A percentile compares a stretch with the other conserved stretches of the same genome.
These are phyloP conservation scores for Alternaria ventricosa DNA, from an alignment of 2,329 filamentous ascomycete genomes.

Conservation along the genomic window DNA sequence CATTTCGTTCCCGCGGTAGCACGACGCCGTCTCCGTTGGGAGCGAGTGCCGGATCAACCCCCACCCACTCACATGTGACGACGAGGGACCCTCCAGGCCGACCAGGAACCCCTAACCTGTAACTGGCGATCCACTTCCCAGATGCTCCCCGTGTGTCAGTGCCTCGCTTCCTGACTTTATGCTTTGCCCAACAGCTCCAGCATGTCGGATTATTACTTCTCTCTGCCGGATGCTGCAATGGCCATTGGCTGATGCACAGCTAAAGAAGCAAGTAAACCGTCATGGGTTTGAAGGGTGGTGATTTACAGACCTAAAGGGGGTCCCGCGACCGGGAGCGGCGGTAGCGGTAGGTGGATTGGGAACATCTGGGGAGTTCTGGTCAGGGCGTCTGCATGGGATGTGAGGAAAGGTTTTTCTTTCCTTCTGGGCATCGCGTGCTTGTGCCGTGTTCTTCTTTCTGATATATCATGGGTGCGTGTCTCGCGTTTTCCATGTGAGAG, in stretches of 20 bases:
- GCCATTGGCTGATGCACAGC: neutral
- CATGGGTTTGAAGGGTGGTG: slow-evolving; percentile 2
- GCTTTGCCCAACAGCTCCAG: slow-evolving; percentile 5
- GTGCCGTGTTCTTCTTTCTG: neutral
- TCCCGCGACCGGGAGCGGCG: slow-evolving; percentile 2
- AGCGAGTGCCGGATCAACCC: neutral
- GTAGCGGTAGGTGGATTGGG: slow-evolving; percentile 5
- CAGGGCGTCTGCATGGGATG: neutral
- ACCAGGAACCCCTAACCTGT: neutral
- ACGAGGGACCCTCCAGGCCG: neutral
- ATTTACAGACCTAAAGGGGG: neutral
- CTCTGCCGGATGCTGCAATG: neutral
- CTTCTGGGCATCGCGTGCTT: neutral
- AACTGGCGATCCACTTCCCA: slow-evolving; percentile 5
- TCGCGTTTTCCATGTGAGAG: neutral
- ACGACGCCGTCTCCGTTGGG: neutral
- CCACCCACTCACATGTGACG: neutral
- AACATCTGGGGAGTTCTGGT: slow-evolving; percentile 4
- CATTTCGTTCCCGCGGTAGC: slow-evolving; percentile 8
- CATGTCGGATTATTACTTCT: neutral
- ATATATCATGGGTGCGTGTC: neutral
- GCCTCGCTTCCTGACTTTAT: neutral
- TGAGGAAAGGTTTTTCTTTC: neutral
- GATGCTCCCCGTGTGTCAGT: neutral
- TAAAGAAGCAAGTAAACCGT: neutral